Percentiles rank a stretch among this genome's conserved stretches.
Evolutionary conservation across 1,139 yeast species (phyloP).

Genomic region (Yamadazyma conglobata): DNA sequence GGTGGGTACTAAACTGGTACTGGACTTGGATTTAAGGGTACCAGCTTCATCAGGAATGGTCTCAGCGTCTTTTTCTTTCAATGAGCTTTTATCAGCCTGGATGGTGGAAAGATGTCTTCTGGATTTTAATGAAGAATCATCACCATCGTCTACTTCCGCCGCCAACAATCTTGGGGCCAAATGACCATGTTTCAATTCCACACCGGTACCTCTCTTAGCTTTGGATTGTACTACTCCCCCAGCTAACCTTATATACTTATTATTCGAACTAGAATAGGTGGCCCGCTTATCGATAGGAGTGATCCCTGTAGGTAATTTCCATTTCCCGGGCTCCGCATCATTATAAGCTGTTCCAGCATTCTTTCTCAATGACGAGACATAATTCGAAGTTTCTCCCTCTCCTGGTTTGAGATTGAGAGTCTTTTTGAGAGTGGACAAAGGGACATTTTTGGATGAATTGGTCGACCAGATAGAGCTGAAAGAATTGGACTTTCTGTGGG

Average conservation of each 20-base stretch:
- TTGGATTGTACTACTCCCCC: conserved; percentile 24
- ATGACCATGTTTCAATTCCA: conserved; percentile 73
- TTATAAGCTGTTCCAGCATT: conserved; percentile 55
- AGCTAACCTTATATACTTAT: conserved; percentile 29
- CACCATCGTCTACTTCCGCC: conserved; percentile 72
- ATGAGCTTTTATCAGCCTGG: neutral
- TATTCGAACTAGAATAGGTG: conserved; percentile 25
- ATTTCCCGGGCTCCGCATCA: conserved; percentile 51
- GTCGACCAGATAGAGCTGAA: conserved; percentile 37
- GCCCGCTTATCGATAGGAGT: conserved; percentile 39
- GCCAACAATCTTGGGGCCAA: conserved; percentile 72
- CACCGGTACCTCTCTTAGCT: conserved; percentile 40
- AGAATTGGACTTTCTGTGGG: conserved; percentile 22
- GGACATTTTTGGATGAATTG: conserved; percentile 34
- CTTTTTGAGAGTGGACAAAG: conserved; percentile 37
- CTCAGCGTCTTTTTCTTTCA: conserved; percentile 4
- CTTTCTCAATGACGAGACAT: conserved; percentile 52
- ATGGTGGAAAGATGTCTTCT: conserved; percentile 1
- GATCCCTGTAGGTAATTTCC: conserved; percentile 68
- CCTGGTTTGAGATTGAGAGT: conserved; percentile 41
- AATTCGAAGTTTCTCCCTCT: conserved; percentile 51
- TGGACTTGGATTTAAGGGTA: conserved; percentile 17
- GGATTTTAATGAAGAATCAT: conserved; percentile 19
- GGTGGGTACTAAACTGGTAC: conserved; percentile 18
- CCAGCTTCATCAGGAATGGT: conserved; percentile 2